These are phyloP conservation scores for Chytriomyces confervae DNA, from an alignment of 192 early-diverging fungal species.

Conservation along the genomic window DNA sequence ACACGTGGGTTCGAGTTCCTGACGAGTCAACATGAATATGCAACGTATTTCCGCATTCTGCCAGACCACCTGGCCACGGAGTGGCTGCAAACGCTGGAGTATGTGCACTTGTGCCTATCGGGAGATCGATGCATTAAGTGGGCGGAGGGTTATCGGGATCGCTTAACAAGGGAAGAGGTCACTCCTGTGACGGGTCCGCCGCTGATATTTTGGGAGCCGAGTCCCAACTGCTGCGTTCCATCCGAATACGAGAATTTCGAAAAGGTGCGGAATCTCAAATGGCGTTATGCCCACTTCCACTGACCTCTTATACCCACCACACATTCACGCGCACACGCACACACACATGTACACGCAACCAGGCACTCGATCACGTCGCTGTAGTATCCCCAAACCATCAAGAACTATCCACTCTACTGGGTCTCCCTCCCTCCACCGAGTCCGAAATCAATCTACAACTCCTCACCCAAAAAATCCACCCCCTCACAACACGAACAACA, in stretches of 20 bases:
- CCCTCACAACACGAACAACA: background rate
- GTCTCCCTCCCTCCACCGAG: background rate
- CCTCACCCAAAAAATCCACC: background rate
- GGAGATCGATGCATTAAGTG: slow-evolving; percentile 3
- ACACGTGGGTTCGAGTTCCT: slow-evolving; percentile 12
- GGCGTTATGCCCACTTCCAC: background rate
- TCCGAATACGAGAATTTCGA: slow-evolving; percentile 1
- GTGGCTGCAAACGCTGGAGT: slow-evolving; percentile 25
- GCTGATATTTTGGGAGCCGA: slow-evolving; percentile 33
- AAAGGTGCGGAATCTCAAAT: slow-evolving; percentile 13
- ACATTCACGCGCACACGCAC: too few relatives aligned
- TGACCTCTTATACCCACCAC: background rate
- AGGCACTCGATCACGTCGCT: background rate
- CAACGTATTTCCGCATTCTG: slow-evolving; percentile 28
- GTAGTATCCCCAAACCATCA: slow-evolving; percentile 38
- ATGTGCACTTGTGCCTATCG: slow-evolving; percentile 25
- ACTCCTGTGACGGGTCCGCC: background rate
- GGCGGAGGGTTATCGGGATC: slow-evolving; percentile 6
- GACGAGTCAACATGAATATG: slow-evolving; percentile 30
- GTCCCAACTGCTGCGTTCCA: slow-evolving; percentile 28
- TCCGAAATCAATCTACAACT: background rate
- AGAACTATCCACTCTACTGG: slow-evolving; percentile 11
- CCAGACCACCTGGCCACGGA: slow-evolving; percentile 7
- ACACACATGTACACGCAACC: background rate
- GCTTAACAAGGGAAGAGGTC: background rate